Conservation (phyloP, 345 rosid species). For the Aquilaria yunnanensis region DNA sequence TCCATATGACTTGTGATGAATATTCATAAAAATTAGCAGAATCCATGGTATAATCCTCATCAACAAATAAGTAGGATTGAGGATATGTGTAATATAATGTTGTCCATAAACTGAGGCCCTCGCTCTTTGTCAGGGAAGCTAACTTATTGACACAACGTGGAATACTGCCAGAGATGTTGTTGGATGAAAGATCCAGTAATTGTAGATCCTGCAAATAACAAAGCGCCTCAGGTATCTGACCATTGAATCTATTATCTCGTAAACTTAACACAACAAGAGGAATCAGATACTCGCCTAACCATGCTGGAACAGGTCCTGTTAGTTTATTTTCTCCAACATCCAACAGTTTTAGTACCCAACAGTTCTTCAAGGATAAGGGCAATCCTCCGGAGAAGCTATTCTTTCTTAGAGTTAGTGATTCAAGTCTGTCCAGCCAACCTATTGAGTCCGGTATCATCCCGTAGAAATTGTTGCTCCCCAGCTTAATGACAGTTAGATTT, state of each 20-base stretch:
- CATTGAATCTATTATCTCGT: slow-evolving; percentile 11
- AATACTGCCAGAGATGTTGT: slow-evolving; percentile 6
- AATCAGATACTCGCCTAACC: background rate
- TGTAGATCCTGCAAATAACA: slow-evolving; percentile 12
- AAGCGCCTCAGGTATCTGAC: slow-evolving; percentile 9
- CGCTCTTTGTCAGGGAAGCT: background rate
- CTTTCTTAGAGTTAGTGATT: too few relatives aligned
- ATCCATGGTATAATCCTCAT: too few relatives aligned
- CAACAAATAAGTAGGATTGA: too few relatives aligned
- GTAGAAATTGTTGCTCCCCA: background rate
- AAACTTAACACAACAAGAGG: background rate
- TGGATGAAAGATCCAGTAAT: background rate
- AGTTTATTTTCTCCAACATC: too few relatives aligned
- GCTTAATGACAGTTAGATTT: too few relatives aligned
- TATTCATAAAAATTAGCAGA: too few relatives aligned
- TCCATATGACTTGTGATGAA: too few relatives aligned
- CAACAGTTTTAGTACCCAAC: too few relatives aligned
- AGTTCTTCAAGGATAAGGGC: too few relatives aligned
- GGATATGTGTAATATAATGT: background rate
- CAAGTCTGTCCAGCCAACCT: background rate
- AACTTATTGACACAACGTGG: slow-evolving; percentile 17
- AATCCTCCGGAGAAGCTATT: too few relatives aligned
- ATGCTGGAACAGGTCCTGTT: too few relatives aligned
- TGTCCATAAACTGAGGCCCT: slow-evolving; percentile 2
- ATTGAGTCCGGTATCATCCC: slow-evolving; percentile 7